These are phyloP conservation scores for Microcera coccophila DNA, from an alignment of 2,329 filamentous ascomycete species.

Conservation along the genomic window DNA sequence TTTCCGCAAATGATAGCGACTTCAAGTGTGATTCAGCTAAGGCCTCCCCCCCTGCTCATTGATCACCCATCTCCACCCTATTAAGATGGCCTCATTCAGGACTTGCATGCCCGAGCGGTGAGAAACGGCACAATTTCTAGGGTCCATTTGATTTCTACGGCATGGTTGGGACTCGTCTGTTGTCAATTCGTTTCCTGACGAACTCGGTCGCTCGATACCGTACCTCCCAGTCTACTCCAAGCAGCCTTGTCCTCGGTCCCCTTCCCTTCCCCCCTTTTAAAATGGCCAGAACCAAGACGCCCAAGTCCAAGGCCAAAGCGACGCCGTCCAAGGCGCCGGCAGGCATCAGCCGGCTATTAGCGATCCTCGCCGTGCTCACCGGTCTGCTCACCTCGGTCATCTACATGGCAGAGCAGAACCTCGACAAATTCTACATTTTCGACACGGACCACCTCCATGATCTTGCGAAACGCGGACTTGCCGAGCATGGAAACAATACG, in stretches of 20 bases:
- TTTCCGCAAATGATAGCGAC: neutral
- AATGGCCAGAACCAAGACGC: conserved; percentile 13
- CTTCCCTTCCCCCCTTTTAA: conserved; percentile 5
- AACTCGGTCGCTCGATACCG: neutral
- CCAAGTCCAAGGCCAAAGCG: conserved; percentile 4
- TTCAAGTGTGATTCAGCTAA: neutral
- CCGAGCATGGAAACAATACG: conserved; percentile 71
- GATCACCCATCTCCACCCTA: conserved; percentile 4
- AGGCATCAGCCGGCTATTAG: conserved; percentile 39
- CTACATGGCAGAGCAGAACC: conserved; percentile 55
- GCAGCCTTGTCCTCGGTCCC: no score
- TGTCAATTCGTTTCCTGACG: conserved; percentile 5
- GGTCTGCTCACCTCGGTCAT: conserved; percentile 52
- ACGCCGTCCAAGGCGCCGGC: conserved; percentile 14
- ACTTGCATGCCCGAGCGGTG: conserved; percentile 27
- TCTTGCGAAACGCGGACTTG: conserved; percentile 62
- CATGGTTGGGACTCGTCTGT: neutral
- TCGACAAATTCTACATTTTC: conserved; percentile 72
- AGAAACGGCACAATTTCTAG: conserved; percentile 19
- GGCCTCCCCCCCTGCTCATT: no score
- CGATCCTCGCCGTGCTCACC: conserved; percentile 50
- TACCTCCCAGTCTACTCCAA: neutral
- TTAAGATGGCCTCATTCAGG: conserved; percentile 23
- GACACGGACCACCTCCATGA: conserved; percentile 63
- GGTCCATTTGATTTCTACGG: neutral